Percentiles rank a stretch among this genome's conserved stretches.
Conservation (phyloP, 371 early-diverging fungal genomes). For the Massospora cicadina region DNA sequence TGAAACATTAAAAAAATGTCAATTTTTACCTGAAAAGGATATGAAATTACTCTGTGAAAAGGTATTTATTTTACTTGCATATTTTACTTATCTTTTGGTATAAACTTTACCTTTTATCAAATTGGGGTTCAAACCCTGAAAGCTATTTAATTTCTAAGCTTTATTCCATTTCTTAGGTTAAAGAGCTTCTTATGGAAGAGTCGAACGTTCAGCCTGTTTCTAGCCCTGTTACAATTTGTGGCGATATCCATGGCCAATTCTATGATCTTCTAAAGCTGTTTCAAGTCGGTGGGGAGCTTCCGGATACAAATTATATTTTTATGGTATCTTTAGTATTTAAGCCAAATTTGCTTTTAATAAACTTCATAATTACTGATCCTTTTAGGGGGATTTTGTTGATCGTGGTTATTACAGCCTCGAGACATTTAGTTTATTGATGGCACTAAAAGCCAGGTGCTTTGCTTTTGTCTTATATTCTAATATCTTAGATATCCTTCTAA, state of each 20-base stretch:
- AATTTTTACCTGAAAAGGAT: conserved; percentile 76
- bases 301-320: conserved; percentile 94
- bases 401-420: conserved; percentile 98
- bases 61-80: conserved; percentile 21
- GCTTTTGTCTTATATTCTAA: not conserved
- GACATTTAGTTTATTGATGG: conserved; percentile 85
- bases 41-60: conserved; percentile 94
- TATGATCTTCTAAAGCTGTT: conserved; percentile 96
- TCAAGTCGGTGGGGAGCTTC: conserved; percentile 92
- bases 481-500: conserved; percentile 73
- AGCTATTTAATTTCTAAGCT: conserved; percentile 3
- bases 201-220: conserved; percentile 90
- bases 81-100: not conserved
- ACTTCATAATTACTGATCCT: too few species aligned
- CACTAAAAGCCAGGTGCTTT: conserved; percentile 58
- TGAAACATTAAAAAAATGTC: conserved; percentile 70
- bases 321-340: conserved; percentile 30
- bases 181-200: conserved; percentile 85
- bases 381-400: conserved; percentile 95
- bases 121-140: conserved; percentile 8
- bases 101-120: not conserved
- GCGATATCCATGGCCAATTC: conserved; percentile 98
- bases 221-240: conserved; percentile 92
- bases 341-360: not conserved
- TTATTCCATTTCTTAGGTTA: conserved; percentile 36